Conservation (phyloP, 495 filamentous ascomycete species). For the Pyronema omphalodes region DNA sequence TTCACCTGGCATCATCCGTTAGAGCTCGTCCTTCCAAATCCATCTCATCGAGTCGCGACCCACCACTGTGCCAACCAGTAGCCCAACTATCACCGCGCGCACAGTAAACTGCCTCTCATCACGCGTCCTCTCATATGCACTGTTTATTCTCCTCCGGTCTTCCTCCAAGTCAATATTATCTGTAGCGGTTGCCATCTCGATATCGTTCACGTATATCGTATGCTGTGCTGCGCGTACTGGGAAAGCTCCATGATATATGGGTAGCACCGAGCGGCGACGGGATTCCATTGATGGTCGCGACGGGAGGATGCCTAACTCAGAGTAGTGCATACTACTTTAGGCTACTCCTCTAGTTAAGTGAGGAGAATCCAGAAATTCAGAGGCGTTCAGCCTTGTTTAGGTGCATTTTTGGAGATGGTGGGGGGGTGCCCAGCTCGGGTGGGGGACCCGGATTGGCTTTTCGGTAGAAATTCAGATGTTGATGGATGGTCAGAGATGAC, state of each 20-base stretch:
- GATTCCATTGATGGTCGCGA: background rate
- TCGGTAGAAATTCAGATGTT: no score
- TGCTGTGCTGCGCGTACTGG: background rate
- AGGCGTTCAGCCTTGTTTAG: background rate
- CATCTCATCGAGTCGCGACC: background rate
- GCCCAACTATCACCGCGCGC: slow-evolving; percentile 60
- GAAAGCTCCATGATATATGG: background rate
- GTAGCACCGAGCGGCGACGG: background rate
- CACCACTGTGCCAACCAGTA: slow-evolving; percentile 71
- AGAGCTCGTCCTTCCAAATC: background rate
- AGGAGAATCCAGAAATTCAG: background rate
- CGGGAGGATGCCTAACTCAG: no score
- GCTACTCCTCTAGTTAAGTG: no score
- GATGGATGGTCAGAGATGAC: no score
- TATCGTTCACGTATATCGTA: background rate
- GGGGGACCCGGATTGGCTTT: no score
- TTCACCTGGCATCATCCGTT: slow-evolving; percentile 26
- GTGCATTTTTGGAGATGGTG: background rate
- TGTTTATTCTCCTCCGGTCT: background rate
- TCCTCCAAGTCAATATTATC: background rate
- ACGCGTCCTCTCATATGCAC: background rate
- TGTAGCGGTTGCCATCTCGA: background rate
- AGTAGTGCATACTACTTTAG: no score
- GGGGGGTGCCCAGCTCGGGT: no score
- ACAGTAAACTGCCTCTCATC: slow-evolving; percentile 48